Base-by-base conservation (phyloP, 2,329 filamentous ascomycete species). In the Tothia fuscella region DNA sequence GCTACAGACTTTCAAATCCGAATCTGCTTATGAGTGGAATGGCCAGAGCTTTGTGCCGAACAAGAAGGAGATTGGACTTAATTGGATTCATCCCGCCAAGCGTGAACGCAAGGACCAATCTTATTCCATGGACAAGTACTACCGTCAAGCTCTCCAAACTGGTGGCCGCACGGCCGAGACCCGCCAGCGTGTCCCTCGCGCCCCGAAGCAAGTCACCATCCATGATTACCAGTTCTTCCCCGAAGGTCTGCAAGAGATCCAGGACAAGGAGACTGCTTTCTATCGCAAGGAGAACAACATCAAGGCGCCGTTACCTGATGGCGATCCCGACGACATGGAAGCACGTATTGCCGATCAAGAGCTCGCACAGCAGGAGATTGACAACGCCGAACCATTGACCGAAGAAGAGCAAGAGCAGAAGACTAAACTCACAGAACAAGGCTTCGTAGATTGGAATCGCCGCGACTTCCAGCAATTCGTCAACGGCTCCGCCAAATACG, bases 171-270 rank as follows among this genome's bases (percentile, higher is more conserved):
- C 78, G 19, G 79, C 85, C 29, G 87, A 95, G 47, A 74, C 83
- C 20, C 95, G 95, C 61, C 88, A 89, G 6, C 94, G 94, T 63
- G 85, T 91, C 16, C 93, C 91, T n/a, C 79, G 88, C 43, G 86
- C 91, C 7, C 91, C 91, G 1, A 94, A 93, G 63, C 91, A 98
- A 58, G 77, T 93, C 40, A 69, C 78, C 3, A 82, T 94, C 30
- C 88, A 96, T 54, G 91, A 98, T 60, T 96, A 94, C 60, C 91
- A 98, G 55, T 98, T 98, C 66, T 98, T 94, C 60, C 88, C 89
- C 1, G 70, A 79, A 0, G 74, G 80, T 33, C 75, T 98, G 7
- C 76, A 80, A 21, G 87, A 95, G 51, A 71, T 98, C 6, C 91
- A 98, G 58, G 91, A 98, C 49, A 85, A 89, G 53, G 91, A 98